Evolutionary conservation across 139 green algal genomes (phyloP).

Genomic region (Micractinium conductrix): DNA sequence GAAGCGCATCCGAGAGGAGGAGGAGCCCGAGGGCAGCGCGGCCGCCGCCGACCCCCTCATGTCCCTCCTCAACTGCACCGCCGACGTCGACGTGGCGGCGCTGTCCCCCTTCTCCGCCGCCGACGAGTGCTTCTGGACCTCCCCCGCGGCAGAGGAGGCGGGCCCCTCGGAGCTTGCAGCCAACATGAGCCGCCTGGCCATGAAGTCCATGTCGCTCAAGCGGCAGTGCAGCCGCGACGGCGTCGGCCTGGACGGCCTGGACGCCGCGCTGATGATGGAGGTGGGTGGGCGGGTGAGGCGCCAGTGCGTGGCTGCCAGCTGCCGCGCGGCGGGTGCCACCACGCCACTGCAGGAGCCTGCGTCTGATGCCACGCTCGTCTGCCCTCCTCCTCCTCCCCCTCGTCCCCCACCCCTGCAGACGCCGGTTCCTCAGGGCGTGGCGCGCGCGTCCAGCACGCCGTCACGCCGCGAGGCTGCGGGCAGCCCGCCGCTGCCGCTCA

Average conservation of each 20-base stretch:
- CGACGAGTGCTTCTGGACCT: neutral
- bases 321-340: too few species aligned
- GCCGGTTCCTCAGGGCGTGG: neutral
- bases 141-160: neutral
- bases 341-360: too few species aligned
- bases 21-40: too few species aligned
- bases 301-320: neutral
- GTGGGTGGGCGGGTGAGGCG: neutral
- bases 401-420: neutral
- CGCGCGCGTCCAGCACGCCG: neutral
- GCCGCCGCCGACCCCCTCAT: neutral
- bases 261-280: conserved; percentile 18
- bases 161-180: neutral
- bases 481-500: neutral
- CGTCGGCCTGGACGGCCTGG: neutral
- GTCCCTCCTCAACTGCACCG: neutral
- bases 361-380: neutral
- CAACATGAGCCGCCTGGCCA: conserved; percentile 13
- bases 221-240: conserved; percentile 9
- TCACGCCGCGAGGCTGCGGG: too few species aligned
- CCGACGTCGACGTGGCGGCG: too few species aligned
- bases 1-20: conserved; percentile 15
- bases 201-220: conserved; percentile 18
- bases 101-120: conserved; percentile 6
- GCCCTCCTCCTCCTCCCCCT: neutral